Evolutionary conservation across 1,139 yeast genomes (phyloP), one percentile per base, ranked within the genome.

Genomic region (Candida sanyaensis): DNA sequence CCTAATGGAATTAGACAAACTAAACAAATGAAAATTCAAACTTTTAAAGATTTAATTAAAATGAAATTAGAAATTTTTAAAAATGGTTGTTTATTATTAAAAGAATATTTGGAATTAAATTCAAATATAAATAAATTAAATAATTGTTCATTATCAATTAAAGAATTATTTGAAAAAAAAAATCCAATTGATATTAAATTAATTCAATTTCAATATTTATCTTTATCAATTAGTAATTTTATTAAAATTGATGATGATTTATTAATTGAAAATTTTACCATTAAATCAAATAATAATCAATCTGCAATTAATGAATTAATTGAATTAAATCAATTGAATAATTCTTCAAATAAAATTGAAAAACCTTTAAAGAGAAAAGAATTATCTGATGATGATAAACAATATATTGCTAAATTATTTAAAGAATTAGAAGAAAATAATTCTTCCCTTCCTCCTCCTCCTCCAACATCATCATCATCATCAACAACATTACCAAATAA

Each of bases 151-250:
- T n/a, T n/a, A n/a, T 53, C 77, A 5, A 51, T 76, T 21, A 64
- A 63, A 31, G 78, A 72, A 28, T 53, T 81, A 28, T 55, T 48
- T 13, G 49, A 49, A 29, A 24, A 49, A 29, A 24, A 44, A 10
- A 55, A 54, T 37, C 58, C 51, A 41, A 60, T 52, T 51, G 60
- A 46, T 38, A 62, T 70, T 10, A 54, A 69, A 60, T 67, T 84
- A 4, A 59, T 78, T 47, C 84, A 87, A 0, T 60, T 84, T 37
- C 64, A 71, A 1, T 75, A 77, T 49, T 64, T 84, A 52, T 77
- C 80, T 17, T 63, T 86, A 49, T 70, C 75, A 0, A 66, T 85
- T 1, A 72, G 85, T 1, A 80, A 79, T 48, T 82, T 87, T 59
- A 80, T 75, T 21, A 69, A 71, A 8, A 55, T 75, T 0, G 68